phyloP scores from a whole-genome alignment of 352 stramenopile genomes.

The Pilasporangium apinafurcum region DNA sequence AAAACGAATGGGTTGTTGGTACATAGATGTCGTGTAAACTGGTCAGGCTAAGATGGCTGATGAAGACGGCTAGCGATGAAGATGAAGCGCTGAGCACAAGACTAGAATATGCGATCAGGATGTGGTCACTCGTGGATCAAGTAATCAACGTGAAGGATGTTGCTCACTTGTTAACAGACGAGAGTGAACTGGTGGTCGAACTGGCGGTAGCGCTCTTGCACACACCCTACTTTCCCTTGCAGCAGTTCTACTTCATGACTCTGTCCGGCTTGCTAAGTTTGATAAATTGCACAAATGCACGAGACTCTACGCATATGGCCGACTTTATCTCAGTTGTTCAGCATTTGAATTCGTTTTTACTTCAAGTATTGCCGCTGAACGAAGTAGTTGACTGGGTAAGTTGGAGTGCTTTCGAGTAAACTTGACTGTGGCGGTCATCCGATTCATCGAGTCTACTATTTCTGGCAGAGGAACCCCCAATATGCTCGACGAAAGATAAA shows the following conservation, averaged over 20 bases:
- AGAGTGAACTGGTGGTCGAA: slow-evolving; percentile 20
- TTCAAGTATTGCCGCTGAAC: slow-evolving; percentile 22
- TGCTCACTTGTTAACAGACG: slow-evolving; percentile 14
- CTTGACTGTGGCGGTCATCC: too few relatives aligned
- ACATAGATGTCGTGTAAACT: too few relatives aligned
- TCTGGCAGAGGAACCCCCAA: slow-evolving; percentile 8
- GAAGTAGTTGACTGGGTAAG: slow-evolving; percentile 37
- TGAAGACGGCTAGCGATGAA: slow-evolving; percentile 19
- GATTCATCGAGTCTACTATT: too few relatives aligned
- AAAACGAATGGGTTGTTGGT: too few relatives aligned
- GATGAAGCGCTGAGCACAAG: slow-evolving; percentile 27
- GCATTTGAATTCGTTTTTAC: slow-evolving; percentile 17
- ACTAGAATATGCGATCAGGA: slow-evolving; percentile 28
- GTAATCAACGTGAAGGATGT: slow-evolving; percentile 15
- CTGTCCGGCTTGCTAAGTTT: slow-evolving; percentile 26
- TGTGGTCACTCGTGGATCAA: slow-evolving; percentile 19
- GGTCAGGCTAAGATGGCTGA: slow-evolving; percentile 7
- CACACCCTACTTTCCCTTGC: slow-evolving; percentile 56
- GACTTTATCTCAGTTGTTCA: slow-evolving; percentile 9
- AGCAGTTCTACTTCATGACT: slow-evolving; percentile 55
- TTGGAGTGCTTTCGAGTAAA: background rate
- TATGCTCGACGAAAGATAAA: slow-evolving; percentile 17
- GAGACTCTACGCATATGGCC: background rate
- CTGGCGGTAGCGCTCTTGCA: slow-evolving; percentile 36
- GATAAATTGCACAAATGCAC: slow-evolving; percentile 12